Evolutionary conservation across 179 eudicot species (phyloP).

Genomic region (Patellifolia procumbens): DNA sequence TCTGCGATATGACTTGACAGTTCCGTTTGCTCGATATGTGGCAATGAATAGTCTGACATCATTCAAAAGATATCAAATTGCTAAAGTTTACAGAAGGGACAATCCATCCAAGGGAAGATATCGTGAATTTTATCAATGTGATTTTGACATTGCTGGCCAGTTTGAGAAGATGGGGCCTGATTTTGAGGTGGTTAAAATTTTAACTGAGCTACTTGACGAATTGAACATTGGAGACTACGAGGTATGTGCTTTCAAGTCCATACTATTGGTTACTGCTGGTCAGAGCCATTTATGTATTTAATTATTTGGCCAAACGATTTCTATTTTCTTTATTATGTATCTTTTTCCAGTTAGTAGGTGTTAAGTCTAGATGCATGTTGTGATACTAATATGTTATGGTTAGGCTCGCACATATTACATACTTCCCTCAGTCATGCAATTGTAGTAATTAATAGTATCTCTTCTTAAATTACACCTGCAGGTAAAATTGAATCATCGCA

Average conservation of each 20-base stretch:
- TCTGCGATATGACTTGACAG: constrained; percentile 90
- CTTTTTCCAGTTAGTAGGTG: neutral
- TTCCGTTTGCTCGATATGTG: constrained; percentile 91
- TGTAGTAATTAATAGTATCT: neutral
- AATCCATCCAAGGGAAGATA: constrained; percentile 96
- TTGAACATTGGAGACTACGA: constrained; percentile 87
- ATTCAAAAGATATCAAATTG: constrained; percentile 92
- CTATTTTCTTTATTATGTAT: neutral
- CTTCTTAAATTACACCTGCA: constrained; percentile 30
- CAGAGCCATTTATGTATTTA: neutral
- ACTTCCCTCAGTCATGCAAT: neutral
- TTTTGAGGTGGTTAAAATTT: constrained; percentile 81
- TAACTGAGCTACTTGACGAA: constrained; percentile 92
- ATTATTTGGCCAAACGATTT: neutral
- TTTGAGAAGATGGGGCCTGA: constrained; percentile 87
- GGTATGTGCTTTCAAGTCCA: constrained; percentile 42
- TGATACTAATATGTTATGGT: neutral
- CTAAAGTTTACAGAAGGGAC: constrained; percentile 94
- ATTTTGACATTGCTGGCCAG: constrained; percentile 94
- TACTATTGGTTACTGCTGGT: neutral
- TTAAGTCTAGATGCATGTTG: neutral
- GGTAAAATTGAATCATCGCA: constrained; percentile 94
- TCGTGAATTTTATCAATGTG: constrained; percentile 98
- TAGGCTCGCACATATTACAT: neutral
- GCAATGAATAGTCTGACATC: constrained; percentile 92